Evolutionary conservation across 306 rosid species (phyloP), one percentile per base, ranked within the genome.

Genomic region (Sicyos edulis): DNA sequence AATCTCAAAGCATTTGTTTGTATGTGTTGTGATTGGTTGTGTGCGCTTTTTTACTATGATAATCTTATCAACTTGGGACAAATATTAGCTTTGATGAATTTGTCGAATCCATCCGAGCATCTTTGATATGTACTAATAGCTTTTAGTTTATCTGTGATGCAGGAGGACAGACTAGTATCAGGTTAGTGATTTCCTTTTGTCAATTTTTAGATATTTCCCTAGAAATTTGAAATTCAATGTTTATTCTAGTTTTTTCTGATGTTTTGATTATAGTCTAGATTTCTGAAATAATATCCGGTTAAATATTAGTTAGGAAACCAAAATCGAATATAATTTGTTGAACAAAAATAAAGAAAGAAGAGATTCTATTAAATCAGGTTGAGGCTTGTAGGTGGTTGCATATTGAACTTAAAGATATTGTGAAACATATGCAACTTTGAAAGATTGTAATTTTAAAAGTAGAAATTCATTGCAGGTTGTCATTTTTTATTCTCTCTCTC

Each of bases 151-250:
- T 89, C 74, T 75, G 76, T 84, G 74, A 69, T 80, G 54, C 92
- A 93, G 99, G 99, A 79, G 99, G 99, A 74, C 99, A 93, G 82
- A 93, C 99, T 71, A 93, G 99, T 80, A 91, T 95, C 83, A 89
- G 99, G 99, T 95, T 81, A 71, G 71, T 73, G 58, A 59, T 81
- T 19, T 81, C 0, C 17, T 13, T 54, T 51, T 2, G 3, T 19
- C 17, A 54, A 42, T 14, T 9, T 37, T 37, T 37, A 37, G 44
- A 37, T 37, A 37, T 37, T 37, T 37, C 44, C 44, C 44, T 37
- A 37, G 44, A 37, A 37, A 37, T 0, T 37, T 37, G 44, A 37
- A 37, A 32, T 37, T 37, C 8, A 37, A 37, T 37, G 44, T 21
- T 47, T 15, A 16, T 10, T 66, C 7, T 66, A 17, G 8, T 5